Conservation (phyloP, 805 yeast species). For the Yarrowia sp. region DNA sequence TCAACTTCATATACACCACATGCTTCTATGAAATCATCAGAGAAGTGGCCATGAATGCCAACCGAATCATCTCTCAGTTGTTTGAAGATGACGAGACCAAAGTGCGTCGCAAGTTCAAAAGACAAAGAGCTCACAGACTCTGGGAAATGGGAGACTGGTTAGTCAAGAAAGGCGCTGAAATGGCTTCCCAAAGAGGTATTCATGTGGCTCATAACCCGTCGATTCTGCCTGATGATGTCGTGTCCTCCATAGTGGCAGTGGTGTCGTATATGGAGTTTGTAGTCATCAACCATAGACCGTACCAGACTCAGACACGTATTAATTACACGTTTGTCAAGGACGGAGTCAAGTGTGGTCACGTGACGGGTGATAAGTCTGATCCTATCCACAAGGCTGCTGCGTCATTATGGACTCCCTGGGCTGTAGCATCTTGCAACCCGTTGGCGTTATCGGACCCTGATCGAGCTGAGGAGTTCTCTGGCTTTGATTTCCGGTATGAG, state of each 20-base stretch:
- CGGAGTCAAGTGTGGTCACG: neutral
- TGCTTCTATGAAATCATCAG: constrained; percentile 15
- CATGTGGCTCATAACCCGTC: constrained; percentile 2
- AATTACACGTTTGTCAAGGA: neutral
- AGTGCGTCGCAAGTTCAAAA: neutral
- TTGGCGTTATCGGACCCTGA: neutral
- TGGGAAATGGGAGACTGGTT: constrained; percentile 25
- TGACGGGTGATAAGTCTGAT: neutral
- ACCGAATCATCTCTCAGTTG: neutral
- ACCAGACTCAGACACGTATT: neutral
- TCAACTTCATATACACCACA: constrained; percentile 11
- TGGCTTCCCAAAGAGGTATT: neutral
- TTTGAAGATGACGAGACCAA: constrained; percentile 20
- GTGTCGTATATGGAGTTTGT: constrained; percentile 19
- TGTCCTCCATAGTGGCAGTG: neutral
- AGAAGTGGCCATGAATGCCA: constrained; percentile 16
- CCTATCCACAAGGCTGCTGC: neutral
- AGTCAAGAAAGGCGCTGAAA: neutral
- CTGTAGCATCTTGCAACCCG: neutral
- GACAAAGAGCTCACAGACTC: constrained; percentile 3
- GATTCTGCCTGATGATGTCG: neutral
- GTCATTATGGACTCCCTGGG: constrained; percentile 17
- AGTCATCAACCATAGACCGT: constrained; percentile 7
- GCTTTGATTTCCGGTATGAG: constrained; percentile 12
- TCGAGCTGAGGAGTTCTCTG: neutral